Conservation (phyloP, 768 basidiomycete species). For the Bullera alba region DNA sequence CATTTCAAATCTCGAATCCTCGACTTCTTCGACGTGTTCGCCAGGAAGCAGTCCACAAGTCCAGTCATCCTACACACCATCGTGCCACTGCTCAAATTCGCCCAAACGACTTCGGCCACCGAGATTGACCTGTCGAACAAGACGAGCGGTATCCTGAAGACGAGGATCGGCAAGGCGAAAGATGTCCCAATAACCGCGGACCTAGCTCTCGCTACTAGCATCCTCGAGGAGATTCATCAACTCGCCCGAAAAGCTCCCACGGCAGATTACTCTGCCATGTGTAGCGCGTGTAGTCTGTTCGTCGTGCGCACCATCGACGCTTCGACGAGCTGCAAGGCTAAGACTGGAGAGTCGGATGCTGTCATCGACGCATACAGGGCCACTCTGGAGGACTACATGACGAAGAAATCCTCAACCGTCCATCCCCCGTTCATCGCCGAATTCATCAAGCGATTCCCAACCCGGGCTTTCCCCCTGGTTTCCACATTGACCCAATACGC, state of each 20-base stretch:
- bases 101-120: conserved; percentile 60
- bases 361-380: conserved; percentile 57
- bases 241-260: conserved; percentile 64
- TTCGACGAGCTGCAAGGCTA: conserved; percentile 4
- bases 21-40: conserved; percentile 82
- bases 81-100: conserved; percentile 68
- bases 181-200: conserved; percentile 53
- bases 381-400: conserved; percentile 68
- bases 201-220: conserved; percentile 50
- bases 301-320: conserved; percentile 54
- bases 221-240: conserved; percentile 61
- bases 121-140: conserved; percentile 87
- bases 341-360: not conserved
- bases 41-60: conserved; percentile 70
- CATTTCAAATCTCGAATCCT: conserved; percentile 95
- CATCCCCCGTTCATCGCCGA: conserved; percentile 70
- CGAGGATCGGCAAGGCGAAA: conserved; percentile 66
- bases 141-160: conserved; percentile 68
- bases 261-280: conserved; percentile 57
- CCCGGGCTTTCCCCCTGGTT: conserved; percentile 61
- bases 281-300: conserved; percentile 67
- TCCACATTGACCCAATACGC: conserved; percentile 55
- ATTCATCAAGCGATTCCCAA: conserved; percentile 62
- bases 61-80: conserved; percentile 62
- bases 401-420: conserved; percentile 70